Evolutionary conservation across 352 stramenopile species (phyloP).

Genomic region (Globisporangium irregulare): DNA sequence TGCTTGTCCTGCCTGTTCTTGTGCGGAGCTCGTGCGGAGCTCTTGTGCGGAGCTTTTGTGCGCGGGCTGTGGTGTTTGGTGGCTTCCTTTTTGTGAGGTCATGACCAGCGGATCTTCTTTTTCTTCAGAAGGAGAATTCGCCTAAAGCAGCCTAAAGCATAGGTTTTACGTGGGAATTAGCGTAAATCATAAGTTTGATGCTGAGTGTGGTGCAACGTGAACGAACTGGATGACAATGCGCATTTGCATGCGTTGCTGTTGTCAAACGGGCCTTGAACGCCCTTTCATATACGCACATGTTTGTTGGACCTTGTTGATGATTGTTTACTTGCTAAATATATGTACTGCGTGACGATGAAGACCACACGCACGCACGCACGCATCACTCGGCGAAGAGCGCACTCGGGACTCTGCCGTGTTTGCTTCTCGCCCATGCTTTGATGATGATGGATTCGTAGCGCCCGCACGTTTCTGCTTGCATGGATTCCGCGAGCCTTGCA

Average conservation of each 20-base stretch:
- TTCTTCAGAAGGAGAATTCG: background rate
- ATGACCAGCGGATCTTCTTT: constrained; percentile 5
- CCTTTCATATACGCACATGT: too few relatives aligned
- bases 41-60: background rate
- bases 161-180: background rate
- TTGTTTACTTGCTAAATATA: background rate
- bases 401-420: background rate
- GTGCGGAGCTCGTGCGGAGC: background rate
- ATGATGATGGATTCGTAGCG: background rate
- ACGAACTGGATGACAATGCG: background rate
- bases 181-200: background rate
- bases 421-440: background rate
- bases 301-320: background rate
- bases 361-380: too few relatives aligned
- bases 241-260: background rate
- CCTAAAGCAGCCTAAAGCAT: background rate
- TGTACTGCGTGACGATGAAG: background rate
- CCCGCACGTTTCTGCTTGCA: background rate
- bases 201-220: background rate
- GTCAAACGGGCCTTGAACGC: background rate
- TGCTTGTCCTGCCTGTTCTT: background rate
- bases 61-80: background rate
- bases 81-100: constrained; percentile 5
- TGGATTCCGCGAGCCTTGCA: background rate
- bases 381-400: background rate